A percentile compares a stretch with the other conserved stretches of the same genome.
Evolutionary conservation across 495 filamentous ascomycete species (phyloP).

Genomic region (Umbilicaria muhlenbergii): DNA sequence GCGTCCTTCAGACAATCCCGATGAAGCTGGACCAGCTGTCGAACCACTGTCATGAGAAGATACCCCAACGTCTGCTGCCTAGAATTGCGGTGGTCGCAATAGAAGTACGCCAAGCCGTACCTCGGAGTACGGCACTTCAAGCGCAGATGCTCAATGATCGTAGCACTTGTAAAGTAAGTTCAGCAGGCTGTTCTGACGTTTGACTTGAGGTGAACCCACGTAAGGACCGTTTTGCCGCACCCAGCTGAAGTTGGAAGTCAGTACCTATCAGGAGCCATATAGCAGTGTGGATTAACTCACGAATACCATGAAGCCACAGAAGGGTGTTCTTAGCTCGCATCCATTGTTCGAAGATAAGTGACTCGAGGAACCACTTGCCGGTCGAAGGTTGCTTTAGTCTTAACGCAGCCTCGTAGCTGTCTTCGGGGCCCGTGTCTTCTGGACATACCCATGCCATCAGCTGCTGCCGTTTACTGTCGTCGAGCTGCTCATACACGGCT

Average conservation of each 20-base stretch:
- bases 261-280: too few relatives aligned
- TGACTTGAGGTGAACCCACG: not conserved
- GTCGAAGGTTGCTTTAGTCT: constrained; percentile 4
- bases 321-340: constrained; percentile 1
- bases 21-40: constrained; percentile 9
- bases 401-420: constrained; percentile 5
- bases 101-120: constrained; percentile 7
- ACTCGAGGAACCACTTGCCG: constrained; percentile 9
- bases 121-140: not conserved
- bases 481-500: too few relatives aligned
- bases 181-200: not conserved
- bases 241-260: not conserved
- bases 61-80: constrained; percentile 3
- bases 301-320: constrained; percentile 14
- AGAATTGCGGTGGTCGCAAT: constrained; percentile 9
- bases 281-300: not conserved
- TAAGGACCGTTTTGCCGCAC: not conserved
- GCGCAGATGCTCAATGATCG: constrained; percentile 5
- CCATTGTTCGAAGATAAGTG: constrained; percentile 6
- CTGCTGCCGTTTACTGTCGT: too few relatives aligned
- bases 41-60: not conserved
- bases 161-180: constrained; percentile 1
- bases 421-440: not conserved
- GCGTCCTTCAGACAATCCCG: not conserved
- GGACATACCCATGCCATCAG: too few relatives aligned